These are phyloP conservation scores for Zygoascus tannicola DNA, from an alignment of 805 yeast species.

Conservation along the genomic window DNA sequence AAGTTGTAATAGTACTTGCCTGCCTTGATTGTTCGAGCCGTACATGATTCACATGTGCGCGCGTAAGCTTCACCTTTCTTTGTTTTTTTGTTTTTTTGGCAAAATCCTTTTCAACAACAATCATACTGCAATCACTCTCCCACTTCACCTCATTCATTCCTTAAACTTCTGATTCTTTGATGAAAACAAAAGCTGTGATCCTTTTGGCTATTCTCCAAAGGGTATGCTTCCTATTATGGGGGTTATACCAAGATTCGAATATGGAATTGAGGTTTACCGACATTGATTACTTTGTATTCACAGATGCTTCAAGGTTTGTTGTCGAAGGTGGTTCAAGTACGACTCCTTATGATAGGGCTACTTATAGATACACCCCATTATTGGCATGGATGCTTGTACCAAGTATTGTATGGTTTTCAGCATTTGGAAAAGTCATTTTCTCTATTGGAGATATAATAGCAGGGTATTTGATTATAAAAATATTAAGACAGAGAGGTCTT, in stretches of 20 bases:
- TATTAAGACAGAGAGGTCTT: slow-evolving; percentile 27
- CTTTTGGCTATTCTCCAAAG: slow-evolving; percentile 32
- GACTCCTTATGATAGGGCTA: slow-evolving; percentile 78
- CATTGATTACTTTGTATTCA: slow-evolving; percentile 85
- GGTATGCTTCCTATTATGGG: slow-evolving; percentile 60
- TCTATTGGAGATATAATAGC: slow-evolving; percentile 72
- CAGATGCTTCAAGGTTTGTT: slow-evolving; percentile 80
- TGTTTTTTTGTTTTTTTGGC: not conserved
- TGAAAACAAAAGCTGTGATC: slow-evolving; percentile 12
- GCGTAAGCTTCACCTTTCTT: too few relatives aligned
- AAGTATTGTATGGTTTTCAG: slow-evolving; percentile 39
- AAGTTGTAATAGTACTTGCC: not conserved
- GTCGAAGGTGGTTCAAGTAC: slow-evolving; percentile 32
- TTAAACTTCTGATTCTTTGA: not conserved
- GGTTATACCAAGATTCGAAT: slow-evolving; percentile 74
- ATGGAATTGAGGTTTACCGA: slow-evolving; percentile 85
- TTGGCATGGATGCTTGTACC: slow-evolving; percentile 78
- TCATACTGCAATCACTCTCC: not conserved
- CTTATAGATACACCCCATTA: slow-evolving; percentile 89
- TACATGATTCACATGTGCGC: too few relatives aligned
- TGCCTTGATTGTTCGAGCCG: too few relatives aligned
- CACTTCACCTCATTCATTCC: not conserved
- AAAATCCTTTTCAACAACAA: not conserved
- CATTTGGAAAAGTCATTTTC: slow-evolving; percentile 75
- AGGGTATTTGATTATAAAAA: slow-evolving; percentile 49